Evolutionary conservation across 1,284 basidiomycete species (phyloP), one percentile per base, ranked within the genome.

Genomic region (Hypsizygus ulmarius): DNA sequence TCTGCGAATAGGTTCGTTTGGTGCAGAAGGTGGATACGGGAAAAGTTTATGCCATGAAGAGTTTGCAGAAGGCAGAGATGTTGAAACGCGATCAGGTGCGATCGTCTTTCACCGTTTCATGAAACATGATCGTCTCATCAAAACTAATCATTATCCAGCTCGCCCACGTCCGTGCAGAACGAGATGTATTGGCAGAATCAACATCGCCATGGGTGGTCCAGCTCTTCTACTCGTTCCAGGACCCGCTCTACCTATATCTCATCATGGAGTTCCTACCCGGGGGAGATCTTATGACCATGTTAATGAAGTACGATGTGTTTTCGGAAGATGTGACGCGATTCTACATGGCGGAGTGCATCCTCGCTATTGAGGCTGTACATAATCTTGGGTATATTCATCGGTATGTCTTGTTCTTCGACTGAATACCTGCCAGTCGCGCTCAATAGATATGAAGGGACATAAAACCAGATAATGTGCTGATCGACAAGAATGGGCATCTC

Each of bases 31-130:
- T 87, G 39, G 96, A 98, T 66, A 98, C 95, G 8, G 94, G 90
- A 52, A 97, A 96, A 73, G 96, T 99, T 49, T 98, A 97, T 64
- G 96, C 96, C 34, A 99, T 99, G 97, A 99, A 99, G 79, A 97
- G 93, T 53, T 70, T 99, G 63, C 86, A 93, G 68, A 99, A 99
- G 74, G 88, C 88, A 45, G 96, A 99, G 70, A 99, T 99, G 96
- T 87, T 99, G 75, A 97, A 98, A 68, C 93, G 97, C 64, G 96
- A 99, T 66, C 93, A 97, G 79, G 93, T 91, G 48, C 50, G 80
- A 64, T 29, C 10, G 12, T 21, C 32, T 32, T 28, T 29, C 29
- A 18, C 10, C 25, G 5, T 30, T 25, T 39, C 10, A 7, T 25
- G 21, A 25, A 27, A 25, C 43, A 35, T n/a, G n/a, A 29, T 28